A percentile compares a stretch with the other conserved stretches of the same genome.
Evolutionary conservation across 1,284 basidiomycete genomes (phyloP).

Genomic region (Pterulicium gracile): DNA sequence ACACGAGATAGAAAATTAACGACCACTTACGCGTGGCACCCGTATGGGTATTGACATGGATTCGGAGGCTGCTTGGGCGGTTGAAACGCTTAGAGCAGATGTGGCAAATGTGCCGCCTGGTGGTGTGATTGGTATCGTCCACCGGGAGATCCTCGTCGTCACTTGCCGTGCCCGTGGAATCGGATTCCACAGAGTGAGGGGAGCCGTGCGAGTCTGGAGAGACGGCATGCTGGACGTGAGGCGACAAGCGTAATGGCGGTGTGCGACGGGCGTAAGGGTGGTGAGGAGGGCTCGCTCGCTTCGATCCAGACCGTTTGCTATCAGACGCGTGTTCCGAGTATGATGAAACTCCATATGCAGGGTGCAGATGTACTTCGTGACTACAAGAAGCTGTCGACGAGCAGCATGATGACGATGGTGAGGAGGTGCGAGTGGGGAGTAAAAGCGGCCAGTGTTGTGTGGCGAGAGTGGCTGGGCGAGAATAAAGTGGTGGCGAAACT

Average conservation of each 20-base stretch:
- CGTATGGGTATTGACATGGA: constrained; percentile 70
- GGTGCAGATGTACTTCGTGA: too few relatives aligned
- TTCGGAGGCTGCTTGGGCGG: constrained; percentile 64
- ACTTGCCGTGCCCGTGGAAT: not conserved
- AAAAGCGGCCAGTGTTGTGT: too few relatives aligned
- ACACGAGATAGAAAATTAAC: constrained; percentile 8
- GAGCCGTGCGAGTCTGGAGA: not conserved
- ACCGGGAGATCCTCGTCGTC: constrained; percentile 1
- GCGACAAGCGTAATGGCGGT: not conserved
- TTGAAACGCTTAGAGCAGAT: constrained; percentile 66
- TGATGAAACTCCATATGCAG: too few relatives aligned
- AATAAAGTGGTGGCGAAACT: too few relatives aligned
- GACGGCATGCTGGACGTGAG: not conserved
- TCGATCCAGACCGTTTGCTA: too few relatives aligned
- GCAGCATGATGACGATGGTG: not conserved
- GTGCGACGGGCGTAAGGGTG: not conserved
- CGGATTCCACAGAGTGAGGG: not conserved
- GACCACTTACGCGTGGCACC: constrained; percentile 56
- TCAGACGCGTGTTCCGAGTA: too few relatives aligned
- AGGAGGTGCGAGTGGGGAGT: too few relatives aligned
- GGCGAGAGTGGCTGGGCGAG: too few relatives aligned
- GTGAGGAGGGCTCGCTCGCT: too few relatives aligned
- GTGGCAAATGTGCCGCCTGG: constrained; percentile 38
- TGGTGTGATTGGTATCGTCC: not conserved
- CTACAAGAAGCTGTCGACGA: too few relatives aligned